These are phyloP conservation scores for Quercus phellos DNA, from an alignment of 331 rosid species.

Conservation along the genomic window DNA sequence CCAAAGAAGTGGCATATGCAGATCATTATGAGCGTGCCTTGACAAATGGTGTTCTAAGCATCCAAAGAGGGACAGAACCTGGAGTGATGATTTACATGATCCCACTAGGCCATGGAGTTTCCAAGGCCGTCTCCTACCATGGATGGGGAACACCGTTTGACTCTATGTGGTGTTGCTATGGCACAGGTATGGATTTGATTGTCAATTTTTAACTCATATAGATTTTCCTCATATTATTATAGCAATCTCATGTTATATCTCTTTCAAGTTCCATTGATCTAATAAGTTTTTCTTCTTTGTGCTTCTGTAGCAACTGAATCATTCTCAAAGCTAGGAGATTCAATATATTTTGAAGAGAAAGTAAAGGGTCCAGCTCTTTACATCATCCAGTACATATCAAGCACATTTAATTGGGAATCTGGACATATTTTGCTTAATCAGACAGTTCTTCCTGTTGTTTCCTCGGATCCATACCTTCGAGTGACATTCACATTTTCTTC, in stretches of 20 bases:
- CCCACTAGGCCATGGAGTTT: slow-evolving; percentile 62
- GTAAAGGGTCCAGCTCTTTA: slow-evolving; percentile 49
- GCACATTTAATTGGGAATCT: slow-evolving; percentile 68
- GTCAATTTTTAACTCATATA: background rate
- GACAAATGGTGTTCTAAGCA: slow-evolving; percentile 77
- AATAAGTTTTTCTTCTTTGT: background rate
- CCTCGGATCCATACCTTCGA: slow-evolving; percentile 59
- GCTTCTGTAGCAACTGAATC: slow-evolving; percentile 60
- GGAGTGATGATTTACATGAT: slow-evolving; percentile 95
- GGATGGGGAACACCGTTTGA: slow-evolving; percentile 68
- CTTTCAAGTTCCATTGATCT: background rate
- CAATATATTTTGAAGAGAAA: slow-evolving; percentile 82
- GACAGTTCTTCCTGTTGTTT: slow-evolving; percentile 45
- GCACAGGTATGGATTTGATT: slow-evolving; percentile 56
- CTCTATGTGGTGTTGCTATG: slow-evolving; percentile 91
- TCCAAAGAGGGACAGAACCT: slow-evolving; percentile 92
- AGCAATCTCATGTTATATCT: background rate
- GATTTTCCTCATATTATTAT: background rate
- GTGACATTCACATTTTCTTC: slow-evolving; percentile 47
- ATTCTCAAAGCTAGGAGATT: slow-evolving; percentile 85
- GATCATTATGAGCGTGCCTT: slow-evolving; percentile 88
- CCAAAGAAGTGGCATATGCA: slow-evolving; percentile 71
- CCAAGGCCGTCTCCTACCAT: slow-evolving; percentile 56
- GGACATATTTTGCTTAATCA: slow-evolving; percentile 46
- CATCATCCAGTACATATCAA: slow-evolving; percentile 76